Base-by-base conservation (phyloP, 202 grass and related monocot species). In the Tripidium arundinaceum region DNA sequence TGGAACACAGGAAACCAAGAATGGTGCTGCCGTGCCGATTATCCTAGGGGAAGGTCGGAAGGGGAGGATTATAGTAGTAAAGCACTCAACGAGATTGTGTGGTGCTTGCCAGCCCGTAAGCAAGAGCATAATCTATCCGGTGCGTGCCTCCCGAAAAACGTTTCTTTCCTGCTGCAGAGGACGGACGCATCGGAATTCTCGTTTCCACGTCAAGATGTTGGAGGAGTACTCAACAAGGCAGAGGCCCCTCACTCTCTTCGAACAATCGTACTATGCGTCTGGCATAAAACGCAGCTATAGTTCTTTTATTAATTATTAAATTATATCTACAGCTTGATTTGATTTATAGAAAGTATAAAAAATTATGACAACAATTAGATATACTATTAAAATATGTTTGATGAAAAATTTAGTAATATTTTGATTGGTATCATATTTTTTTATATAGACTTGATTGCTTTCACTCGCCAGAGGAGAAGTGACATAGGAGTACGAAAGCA, bases 141-240 rank as follows among this genome's bases (percentile, higher is more conserved):
- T 6, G 12, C 22, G 12, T 57, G 61, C 61, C 55, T 49, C 63
- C 22, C 13, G 7, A 49, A 31, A 54, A 67, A 27, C 61, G 75
- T 63, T 52, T 42, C 76, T 25, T 58, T 36, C 6, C 29, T 3
- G 8, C 36, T 16, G 21, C 40, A 49, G 22, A 21, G 42, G 42
- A 4, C n/a, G n/a, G n/a, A n/a, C 83, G 13, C 83, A 26, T 75
- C 24, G 62, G 40, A 80, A 21, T 15, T 8, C 77, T 37, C 61
- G 40, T 49, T 15, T 86, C 77, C 77, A 86, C 77, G 61, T 39
- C 62, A 57, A 75, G 38, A 74, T 80, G 77, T 46, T 47, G 77
- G 62, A 49, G 72, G 24, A 27, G 22, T 45, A 22, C 15, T 65
- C 42, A 1, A 63, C 13, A 49, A 31, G 33, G 13, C 62, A 68